Base-by-base conservation (phyloP, 2,329 filamentous ascomycete genomes). In the Hirsutella thompsonii region DNA sequence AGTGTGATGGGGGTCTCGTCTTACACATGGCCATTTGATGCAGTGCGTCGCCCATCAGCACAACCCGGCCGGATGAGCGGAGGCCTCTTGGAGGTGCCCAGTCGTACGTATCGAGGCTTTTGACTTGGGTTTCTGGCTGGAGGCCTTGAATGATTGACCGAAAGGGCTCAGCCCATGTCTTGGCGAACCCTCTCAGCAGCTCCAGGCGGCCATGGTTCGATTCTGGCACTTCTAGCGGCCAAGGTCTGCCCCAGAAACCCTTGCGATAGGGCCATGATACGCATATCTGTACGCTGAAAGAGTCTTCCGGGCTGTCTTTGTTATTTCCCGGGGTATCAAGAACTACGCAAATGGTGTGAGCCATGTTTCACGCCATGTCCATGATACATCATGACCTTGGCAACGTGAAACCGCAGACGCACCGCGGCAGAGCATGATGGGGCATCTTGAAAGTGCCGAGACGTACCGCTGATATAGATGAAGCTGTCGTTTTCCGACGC, bases 21-120 rank as follows among this genome's bases (percentile, higher is more conserved):
- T 54, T 63, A 76, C 70, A 76, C 72, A 76, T 76, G 0, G 69
- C 67, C 72, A 77, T 77, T 0, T 69, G 63, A 51, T 78, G 73
- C 3, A 74, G 60, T 0, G 73, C 67, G 52, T 78, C 74, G 0
- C 74, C 73, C 43, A 73, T 60, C 2, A 77, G 47, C 0, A 69
- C 61, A 0, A 63, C 65, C 2, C 60, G 58, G 0, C 67, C 67
- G 6, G 52, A 55, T 1, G 59, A 56, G 36, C 59, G 63, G 5
- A 63, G 42, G 1, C 52, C 55, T 3, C 47, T 50, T 1, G 59
- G 55, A 2, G 67, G 68, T 2, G 63, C 54, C 56, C 68, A 70
- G 50, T 76, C 72, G 23, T 67, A 61, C 4, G 73, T 52, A 9
- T 61, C 59, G 4, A 76, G 61, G 2, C 56, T 56, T 39, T 68